Conservation (phyloP, 768 basidiomycete species). For the Boletus reticuloceps region DNA sequence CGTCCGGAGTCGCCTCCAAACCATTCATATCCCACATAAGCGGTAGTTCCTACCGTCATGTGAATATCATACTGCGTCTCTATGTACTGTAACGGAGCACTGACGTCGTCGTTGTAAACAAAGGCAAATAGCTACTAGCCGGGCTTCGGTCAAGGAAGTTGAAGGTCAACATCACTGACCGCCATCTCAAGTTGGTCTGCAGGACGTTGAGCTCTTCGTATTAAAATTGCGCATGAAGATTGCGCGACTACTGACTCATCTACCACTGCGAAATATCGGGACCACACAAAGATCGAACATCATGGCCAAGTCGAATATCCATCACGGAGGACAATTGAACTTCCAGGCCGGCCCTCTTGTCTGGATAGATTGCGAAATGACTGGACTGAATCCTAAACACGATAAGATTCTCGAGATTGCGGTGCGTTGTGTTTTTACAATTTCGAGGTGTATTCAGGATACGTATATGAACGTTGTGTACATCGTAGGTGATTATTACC, state of each 20-base stretch:
- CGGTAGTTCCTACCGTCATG: too few species aligned
- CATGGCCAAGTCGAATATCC: slow-evolving; percentile 2
- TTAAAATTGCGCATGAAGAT: slow-evolving; percentile 1
- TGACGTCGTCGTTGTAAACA: too few species aligned
- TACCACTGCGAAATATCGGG: not conserved
- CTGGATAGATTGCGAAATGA: slow-evolving; percentile 92
- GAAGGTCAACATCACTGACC: too few species aligned
- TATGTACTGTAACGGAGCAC: too few species aligned
- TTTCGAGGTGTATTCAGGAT: not conserved
- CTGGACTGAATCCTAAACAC: slow-evolving; percentile 62
- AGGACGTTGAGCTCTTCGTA: too few species aligned
- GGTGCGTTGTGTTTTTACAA: slow-evolving; percentile 23
- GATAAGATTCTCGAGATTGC: slow-evolving; percentile 83
- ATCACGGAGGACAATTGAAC: not conserved
- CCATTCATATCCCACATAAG: too few species aligned
- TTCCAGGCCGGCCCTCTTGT: slow-evolving; percentile 18
- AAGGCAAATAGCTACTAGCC: too few species aligned
- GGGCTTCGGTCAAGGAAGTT: too few species aligned
- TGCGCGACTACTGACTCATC: not conserved
- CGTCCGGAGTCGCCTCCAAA: too few species aligned
- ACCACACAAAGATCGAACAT: not conserved
- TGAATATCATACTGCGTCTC: too few species aligned
- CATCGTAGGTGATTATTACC: slow-evolving; percentile 74
- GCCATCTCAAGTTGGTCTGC: too few species aligned
- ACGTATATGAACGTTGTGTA: too few species aligned